Evolutionary conservation across 73 alveolate species (phyloP).

Genomic region (Blepharisma japonicum): DNA sequence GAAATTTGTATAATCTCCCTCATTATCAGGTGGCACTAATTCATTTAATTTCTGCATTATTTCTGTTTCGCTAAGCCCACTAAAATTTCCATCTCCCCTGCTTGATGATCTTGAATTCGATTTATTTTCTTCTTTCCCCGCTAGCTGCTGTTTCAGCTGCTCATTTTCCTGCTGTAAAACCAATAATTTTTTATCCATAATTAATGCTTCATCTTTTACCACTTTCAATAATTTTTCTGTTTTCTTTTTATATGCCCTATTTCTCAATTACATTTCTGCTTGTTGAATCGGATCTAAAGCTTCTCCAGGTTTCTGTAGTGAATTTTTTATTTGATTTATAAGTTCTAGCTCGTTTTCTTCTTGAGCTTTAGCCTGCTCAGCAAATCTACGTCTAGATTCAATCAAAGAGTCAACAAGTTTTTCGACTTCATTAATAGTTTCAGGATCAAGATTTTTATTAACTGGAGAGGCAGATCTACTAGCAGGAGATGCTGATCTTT

Average conservation of each 20-base stretch:
- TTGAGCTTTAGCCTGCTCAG: constrained; percentile 5
- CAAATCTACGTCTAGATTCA: constrained; percentile 6
- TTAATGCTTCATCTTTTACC: constrained; percentile 11
- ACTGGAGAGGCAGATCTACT: no score
- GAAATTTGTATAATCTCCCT: neutral
- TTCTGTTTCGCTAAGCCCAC: neutral
- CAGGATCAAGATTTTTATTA: neutral
- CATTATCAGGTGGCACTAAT: constrained; percentile 11
- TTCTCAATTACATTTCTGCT: constrained; percentile 16
- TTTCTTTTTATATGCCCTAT: constrained; percentile 18
- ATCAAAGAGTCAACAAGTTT: neutral
- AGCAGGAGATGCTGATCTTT: no score
- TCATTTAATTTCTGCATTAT: neutral
- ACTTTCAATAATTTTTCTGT: constrained; percentile 23
- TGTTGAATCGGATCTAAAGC: neutral
- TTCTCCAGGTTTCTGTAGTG: neutral
- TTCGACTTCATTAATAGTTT: constrained; percentile 16
- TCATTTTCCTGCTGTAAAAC: constrained; percentile 19
- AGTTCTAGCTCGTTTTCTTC: constrained; percentile 23
- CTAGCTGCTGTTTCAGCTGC: neutral
- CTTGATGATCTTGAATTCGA: constrained; percentile 23
- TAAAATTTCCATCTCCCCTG: neutral
- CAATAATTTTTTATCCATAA: constrained; percentile 22
- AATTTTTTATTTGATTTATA: neutral
- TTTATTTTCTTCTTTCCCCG: neutral